Evolutionary conservation across 2,329 filamentous ascomycete genomes (phyloP).

Genomic region (Hypoxylon sp.): DNA sequence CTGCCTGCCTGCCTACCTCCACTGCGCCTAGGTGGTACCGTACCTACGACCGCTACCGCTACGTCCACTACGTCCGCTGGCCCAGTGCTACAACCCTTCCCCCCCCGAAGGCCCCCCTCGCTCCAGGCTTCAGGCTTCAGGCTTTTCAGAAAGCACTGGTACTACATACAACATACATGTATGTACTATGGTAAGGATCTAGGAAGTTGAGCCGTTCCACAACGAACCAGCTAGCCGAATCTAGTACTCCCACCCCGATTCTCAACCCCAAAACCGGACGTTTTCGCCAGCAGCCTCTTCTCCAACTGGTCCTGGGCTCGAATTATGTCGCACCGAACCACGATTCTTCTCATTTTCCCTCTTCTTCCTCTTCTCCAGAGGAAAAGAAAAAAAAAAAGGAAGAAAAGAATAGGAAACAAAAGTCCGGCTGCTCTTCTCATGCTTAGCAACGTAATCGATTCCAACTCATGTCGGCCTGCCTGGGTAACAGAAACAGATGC

Average conservation of each 20-base stretch:
- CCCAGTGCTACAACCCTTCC: neutral
- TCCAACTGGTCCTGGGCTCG: constrained; percentile 25
- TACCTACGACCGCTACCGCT: neutral
- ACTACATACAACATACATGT: no score
- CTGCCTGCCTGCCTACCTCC: no score
- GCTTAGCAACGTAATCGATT: no score
- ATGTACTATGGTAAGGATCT: constrained; percentile 11
- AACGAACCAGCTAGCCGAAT: constrained; percentile 24
- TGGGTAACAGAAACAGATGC: constrained; percentile 1
- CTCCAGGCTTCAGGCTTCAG: neutral
- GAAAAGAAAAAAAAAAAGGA: no score
- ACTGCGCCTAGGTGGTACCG: constrained; percentile 5
- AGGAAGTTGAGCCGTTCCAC: constrained; percentile 14
- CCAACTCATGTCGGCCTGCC: neutral
- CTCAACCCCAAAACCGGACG: constrained; percentile 30
- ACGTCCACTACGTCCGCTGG: neutral
- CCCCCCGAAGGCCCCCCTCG: neutral
- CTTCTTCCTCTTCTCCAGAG: neutral
- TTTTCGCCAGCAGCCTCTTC: constrained; percentile 28
- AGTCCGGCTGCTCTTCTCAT: neutral
- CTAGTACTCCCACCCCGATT: constrained; percentile 24
- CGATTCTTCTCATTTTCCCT: constrained; percentile 13
- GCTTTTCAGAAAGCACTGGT: no score
- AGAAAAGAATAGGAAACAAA: no score
- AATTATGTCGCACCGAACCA: constrained; percentile 24